Evolutionary conservation across 305 asterid genomes (phyloP).

Genomic region (Solanum hybrid): DNA sequence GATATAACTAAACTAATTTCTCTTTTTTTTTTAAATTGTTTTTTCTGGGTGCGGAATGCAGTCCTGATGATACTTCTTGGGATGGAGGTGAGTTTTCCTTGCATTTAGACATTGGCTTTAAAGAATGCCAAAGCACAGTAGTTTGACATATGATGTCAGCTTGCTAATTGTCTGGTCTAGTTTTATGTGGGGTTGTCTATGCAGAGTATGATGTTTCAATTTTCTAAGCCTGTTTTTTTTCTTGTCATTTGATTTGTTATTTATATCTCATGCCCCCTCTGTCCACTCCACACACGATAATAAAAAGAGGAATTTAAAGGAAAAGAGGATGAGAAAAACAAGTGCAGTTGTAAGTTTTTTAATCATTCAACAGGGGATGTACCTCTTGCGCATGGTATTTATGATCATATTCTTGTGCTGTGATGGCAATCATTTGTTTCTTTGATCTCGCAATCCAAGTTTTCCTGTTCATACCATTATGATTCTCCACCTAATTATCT

Average conservation of each 20-base stretch:
- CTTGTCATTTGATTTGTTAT: not conserved
- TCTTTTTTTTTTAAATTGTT: not conserved
- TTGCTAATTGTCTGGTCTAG: not conserved
- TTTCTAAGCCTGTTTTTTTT: not conserved
- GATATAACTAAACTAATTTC: not conserved
- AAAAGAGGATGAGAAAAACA: not conserved
- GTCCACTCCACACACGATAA: not conserved
- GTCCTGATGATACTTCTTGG: conserved; percentile 21
- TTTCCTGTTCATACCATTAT: not conserved
- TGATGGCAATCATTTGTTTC: not conserved
- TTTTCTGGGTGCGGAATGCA: not conserved
- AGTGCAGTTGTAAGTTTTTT: not conserved
- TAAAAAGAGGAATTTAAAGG: not conserved
- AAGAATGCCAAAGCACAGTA: not conserved
- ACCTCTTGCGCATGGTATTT: not conserved
- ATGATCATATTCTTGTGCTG: not conserved
- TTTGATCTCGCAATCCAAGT: not conserved
- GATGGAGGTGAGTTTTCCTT: conserved; percentile 20
- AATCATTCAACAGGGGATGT: not conserved
- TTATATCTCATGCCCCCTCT: not conserved
- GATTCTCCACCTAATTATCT: not conserved
- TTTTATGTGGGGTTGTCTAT: not conserved
- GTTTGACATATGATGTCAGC: not conserved
- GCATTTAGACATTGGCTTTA: not conserved
- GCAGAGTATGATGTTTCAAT: not conserved